These are phyloP conservation scores for Hysterangium stoloniferum DNA, from an alignment of 768 basidiomycete genomes.

Conservation along the genomic window DNA sequence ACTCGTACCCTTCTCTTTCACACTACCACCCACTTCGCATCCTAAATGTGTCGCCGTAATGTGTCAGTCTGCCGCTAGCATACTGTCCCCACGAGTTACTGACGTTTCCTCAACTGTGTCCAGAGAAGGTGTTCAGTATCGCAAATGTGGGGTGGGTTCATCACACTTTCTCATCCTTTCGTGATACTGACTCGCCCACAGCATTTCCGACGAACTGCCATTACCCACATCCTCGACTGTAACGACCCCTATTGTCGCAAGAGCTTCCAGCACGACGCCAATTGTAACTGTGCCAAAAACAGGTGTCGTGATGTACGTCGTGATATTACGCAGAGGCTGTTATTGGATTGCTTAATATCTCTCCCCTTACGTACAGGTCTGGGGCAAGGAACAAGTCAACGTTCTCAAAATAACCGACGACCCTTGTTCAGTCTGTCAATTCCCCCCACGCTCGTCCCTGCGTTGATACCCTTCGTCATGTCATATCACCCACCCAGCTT, in stretches of 20 bases:
- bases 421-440: too few relatives aligned
- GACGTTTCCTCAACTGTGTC: neutral
- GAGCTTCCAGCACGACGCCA: neutral
- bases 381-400: too few relatives aligned
- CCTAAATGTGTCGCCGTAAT: slow-evolving; percentile 1
- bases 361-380: too few relatives aligned
- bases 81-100: neutral
- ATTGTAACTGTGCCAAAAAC: neutral
- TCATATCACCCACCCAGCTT: too few relatives aligned
- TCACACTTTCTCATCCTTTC: neutral
- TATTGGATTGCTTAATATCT: too few relatives aligned
- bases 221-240: neutral
- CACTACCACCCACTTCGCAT: neutral
- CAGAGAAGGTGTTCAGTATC: neutral
- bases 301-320: neutral
- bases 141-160: neutral
- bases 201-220: neutral
- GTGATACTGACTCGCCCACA: neutral
- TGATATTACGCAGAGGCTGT: too few relatives aligned
- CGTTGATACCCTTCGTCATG: too few relatives aligned
- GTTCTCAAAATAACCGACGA: too few relatives aligned
- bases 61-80: neutral
- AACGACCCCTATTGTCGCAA: neutral
- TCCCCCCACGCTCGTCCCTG: too few relatives aligned
- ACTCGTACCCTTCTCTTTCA: neutral